phyloP scores from a whole-genome alignment of 345 rosid species.

The Citrus mangshanensis region DNA sequence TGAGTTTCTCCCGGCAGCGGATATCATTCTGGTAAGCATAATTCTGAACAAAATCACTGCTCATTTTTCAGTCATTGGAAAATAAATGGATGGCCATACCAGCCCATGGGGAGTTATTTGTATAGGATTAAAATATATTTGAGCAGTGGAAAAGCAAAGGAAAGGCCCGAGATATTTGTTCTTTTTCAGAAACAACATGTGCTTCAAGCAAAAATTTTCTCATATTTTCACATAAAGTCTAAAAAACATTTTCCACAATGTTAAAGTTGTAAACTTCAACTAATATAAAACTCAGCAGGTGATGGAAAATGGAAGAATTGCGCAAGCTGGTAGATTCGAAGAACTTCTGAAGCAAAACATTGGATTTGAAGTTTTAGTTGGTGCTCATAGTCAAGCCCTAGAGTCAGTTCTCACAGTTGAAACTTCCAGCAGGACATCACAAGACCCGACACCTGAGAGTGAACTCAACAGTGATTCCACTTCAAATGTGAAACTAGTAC shows the following conservation, averaged over 20 bases:
- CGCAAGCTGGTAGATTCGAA: constrained; percentile 75
- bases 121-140: not conserved
- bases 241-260: not conserved
- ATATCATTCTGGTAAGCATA: constrained; percentile 73
- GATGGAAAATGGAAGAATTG: constrained; percentile 86
- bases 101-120: no score
- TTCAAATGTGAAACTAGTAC: constrained; percentile 33
- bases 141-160: not conserved
- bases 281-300: constrained; percentile 45
- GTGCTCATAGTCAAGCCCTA: constrained; percentile 83
- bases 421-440: constrained; percentile 48
- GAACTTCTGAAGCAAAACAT: constrained; percentile 71
- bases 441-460: constrained; percentile 30
- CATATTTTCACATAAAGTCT: not conserved
- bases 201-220: not conserved
- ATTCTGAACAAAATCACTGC: not conserved
- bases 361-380: constrained; percentile 87
- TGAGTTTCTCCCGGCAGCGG: constrained; percentile 94
- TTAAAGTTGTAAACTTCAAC: not conserved
- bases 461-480: constrained; percentile 36
- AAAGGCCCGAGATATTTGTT: not conserved
- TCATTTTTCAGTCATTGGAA: not conserved
- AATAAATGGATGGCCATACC: not conserved
- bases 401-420: constrained; percentile 63
- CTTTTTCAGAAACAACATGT: not conserved